A percentile compares a stretch with the other conserved stretches of the same genome.
These are phyloP conservation scores for Mycena sanguinolenta DNA, from an alignment of 768 basidiomycete species.

Conservation along the genomic window DNA sequence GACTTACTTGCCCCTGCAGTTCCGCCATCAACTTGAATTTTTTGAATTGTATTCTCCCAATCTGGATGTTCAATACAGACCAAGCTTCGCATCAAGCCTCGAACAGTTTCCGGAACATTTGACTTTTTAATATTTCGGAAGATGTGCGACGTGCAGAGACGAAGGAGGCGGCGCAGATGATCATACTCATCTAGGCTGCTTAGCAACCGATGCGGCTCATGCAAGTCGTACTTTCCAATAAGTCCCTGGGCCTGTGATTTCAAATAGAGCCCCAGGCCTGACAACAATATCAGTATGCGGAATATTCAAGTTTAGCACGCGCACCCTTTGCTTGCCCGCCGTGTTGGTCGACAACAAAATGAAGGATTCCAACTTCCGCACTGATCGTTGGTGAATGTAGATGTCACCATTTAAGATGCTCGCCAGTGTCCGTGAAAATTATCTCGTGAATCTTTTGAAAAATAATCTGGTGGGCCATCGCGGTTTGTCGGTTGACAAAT, in stretches of 20 bases:
- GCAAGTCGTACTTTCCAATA: not conserved
- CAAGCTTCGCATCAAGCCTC: not conserved
- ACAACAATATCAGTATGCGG: not conserved
- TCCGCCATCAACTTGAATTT: not conserved
- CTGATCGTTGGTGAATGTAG: too few species aligned
- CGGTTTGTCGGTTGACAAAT: too few species aligned
- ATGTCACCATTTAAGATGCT: too few species aligned
- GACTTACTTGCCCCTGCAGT: not conserved
- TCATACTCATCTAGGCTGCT: too few species aligned
- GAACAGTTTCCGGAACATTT: not conserved
- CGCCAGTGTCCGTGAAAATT: too few species aligned
- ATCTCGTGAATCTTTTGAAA: too few species aligned
- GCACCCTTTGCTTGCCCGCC: not conserved
- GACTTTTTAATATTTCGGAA: not conserved
- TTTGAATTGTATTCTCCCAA: not conserved
- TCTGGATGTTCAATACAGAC: not conserved
- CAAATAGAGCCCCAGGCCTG: not conserved
- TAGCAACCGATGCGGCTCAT: not conserved
- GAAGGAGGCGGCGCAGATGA: not conserved
- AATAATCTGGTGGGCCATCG: too few species aligned
- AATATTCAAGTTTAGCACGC: not conserved
- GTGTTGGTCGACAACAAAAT: not conserved
- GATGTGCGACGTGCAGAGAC: not conserved
- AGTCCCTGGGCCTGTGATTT: not conserved
- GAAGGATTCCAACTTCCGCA: not conserved